Base-by-base conservation (phyloP, 495 filamentous ascomycete genomes). In the Hypoxylon subgilvum region DNA sequence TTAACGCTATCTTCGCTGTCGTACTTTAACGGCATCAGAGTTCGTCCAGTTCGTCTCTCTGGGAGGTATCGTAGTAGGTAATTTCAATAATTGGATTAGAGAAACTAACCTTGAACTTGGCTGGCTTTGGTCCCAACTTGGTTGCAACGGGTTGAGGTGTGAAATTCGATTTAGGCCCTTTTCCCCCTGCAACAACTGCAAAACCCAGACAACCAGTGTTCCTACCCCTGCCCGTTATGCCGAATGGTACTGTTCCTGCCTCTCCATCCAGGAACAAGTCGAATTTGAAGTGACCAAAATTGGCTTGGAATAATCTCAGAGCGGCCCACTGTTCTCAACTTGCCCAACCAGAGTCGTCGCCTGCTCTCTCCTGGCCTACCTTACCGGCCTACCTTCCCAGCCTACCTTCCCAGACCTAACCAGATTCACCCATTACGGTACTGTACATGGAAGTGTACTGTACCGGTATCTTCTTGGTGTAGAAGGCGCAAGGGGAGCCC, bases 281-380 rank as follows among this genome's bases (percentile, higher is more conserved):
- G 49, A 54, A 40, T 25, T 53, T 54, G 43, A n/a, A 57, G 18
- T 25, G 39, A 51, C 59, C 61, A 50, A 47, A 64, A 55, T 55
- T 49, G 50, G 61, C 55, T 64, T 59, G 61, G 61, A 19, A 54
- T 22, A 64, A 64, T 59, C 59, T 64, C n/a, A 49, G 55, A 19
- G 51, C 6, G 61, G 40, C 54, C 61, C 61, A 57, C 61, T 48
- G 43, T 53, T 59, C 44, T 45, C 28, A 34, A 34, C 25, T 34
- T 51, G 23, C 39, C 61, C 61, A 64, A 59, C 61, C 61, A 64
- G 31, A 46, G 25, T 21, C 18, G 21, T 36, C 32, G 34, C 44
- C 42, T 58, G 16, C 43, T 44, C 43, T 44, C 27, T 53, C 44
- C 28, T 53, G 23, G 34, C 21, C 42, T 57, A 17, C 47, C 32